Conservation (phyloP, 495 filamentous ascomycete genomes). For the Talaromyces adpressus region DNA sequence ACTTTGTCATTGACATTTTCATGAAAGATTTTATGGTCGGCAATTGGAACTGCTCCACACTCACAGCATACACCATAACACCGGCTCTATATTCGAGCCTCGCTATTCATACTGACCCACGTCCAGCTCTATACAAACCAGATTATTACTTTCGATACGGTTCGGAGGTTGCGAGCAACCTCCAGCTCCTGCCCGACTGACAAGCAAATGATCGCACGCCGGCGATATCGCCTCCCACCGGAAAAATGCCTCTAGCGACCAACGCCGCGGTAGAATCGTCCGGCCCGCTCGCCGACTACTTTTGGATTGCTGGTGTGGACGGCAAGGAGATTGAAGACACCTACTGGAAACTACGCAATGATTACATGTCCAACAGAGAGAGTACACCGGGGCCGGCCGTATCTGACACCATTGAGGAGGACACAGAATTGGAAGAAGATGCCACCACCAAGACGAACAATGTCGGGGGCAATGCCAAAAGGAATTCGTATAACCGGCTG, state of each 20-base stretch:
- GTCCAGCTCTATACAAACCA: neutral
- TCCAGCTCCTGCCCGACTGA: neutral
- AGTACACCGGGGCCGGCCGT: slow-evolving; percentile 47
- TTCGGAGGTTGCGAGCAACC: slow-evolving; percentile 1
- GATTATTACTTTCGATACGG: neutral
- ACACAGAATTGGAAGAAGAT: slow-evolving; percentile 56
- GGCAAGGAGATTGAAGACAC: slow-evolving; percentile 47
- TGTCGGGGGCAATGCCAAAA: slow-evolving; percentile 49
- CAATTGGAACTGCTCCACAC: neutral
- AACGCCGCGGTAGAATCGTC: slow-evolving; percentile 39
- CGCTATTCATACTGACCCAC: slow-evolving; percentile 1
- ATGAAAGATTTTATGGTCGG: neutral
- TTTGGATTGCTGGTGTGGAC: slow-evolving; percentile 95
- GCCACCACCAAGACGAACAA: slow-evolving; percentile 28
- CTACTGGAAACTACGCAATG: slow-evolving; percentile 42
- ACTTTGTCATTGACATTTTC: neutral
- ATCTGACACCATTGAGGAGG: slow-evolving; percentile 77
- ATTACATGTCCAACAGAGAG: slow-evolving; percentile 40
- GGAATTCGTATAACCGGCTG: slow-evolving; percentile 56
- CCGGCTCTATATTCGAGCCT: neutral
- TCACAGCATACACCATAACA: neutral
- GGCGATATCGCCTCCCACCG: neutral
- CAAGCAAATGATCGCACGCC: slow-evolving; percentile 6
- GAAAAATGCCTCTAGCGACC: slow-evolving; percentile 17
- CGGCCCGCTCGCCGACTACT: slow-evolving; percentile 91